Evolutionary conservation across 768 basidiomycete species (phyloP).

Genomic region (Rhodotorula diobovata): DNA sequence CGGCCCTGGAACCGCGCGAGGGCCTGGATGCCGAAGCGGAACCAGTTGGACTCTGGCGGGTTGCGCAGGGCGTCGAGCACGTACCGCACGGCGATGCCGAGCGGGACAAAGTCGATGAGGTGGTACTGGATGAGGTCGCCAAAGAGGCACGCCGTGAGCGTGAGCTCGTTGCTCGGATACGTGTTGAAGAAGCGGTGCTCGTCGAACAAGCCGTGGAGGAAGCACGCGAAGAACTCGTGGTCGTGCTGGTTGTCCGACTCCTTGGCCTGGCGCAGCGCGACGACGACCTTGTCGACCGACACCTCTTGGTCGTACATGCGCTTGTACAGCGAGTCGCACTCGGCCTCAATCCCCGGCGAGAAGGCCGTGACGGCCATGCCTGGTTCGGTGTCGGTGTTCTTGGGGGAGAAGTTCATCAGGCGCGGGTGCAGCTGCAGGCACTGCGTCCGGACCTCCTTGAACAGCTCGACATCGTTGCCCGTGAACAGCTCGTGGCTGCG

Average conservation of each 20-base stretch:
- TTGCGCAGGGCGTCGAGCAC: constrained; percentile 89
- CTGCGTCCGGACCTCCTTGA: constrained; percentile 83
- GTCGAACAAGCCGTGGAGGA: constrained; percentile 98
- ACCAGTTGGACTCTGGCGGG: constrained; percentile 83
- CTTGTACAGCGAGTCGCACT: constrained; percentile 93
- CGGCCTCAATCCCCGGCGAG: constrained; percentile 78
- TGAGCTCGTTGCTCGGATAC: constrained; percentile 85
- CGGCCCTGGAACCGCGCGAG: constrained; percentile 80
- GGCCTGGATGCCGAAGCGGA: constrained; percentile 91
- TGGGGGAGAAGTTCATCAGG: constrained; percentile 83
- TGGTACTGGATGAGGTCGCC: constrained; percentile 91
- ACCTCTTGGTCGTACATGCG: constrained; percentile 97
- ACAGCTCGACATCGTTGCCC: constrained; percentile 73
- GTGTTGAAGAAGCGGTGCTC: constrained; percentile 99
- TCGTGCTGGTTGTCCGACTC: constrained; percentile 74
- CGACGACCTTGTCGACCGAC: constrained; percentile 87
- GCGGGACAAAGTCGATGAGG: constrained; percentile 86
- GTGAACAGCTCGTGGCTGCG: constrained; percentile 67
- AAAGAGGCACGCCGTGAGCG: constrained; percentile 92
- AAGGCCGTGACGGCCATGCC: constrained; percentile 86
- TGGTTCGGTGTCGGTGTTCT: constrained; percentile 70
- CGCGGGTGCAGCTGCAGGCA: constrained; percentile 94
- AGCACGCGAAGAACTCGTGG: constrained; percentile 97
- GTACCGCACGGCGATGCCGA: constrained; percentile 94
- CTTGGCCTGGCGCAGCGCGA: constrained; percentile 78